phyloP scores from a whole-genome alignment of 148 eudicot species.

The Persicaria tinctoria region DNA sequence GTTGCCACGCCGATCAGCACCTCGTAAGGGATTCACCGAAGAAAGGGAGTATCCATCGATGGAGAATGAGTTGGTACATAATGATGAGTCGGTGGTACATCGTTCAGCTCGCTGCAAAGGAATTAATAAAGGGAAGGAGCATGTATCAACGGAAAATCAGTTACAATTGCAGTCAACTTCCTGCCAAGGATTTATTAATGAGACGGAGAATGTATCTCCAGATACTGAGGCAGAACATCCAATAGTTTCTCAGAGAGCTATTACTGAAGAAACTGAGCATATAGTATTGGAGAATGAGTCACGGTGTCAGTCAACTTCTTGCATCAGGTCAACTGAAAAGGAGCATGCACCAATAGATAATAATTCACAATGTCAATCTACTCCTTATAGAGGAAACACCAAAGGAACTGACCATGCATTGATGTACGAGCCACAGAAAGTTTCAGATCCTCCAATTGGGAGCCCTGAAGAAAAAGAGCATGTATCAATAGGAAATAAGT shows the following conservation, averaged over 20 bases:
- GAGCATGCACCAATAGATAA: neutral
- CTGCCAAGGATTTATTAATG: neutral
- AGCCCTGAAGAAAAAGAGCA: neutral
- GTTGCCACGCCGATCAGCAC: conserved; percentile 12
- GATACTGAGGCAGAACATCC: neutral
- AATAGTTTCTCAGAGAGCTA: neutral
- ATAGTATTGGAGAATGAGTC: neutral
- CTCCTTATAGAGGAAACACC: neutral
- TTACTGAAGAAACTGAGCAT: neutral
- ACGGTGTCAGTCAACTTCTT: neutral
- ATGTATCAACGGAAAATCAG: neutral
- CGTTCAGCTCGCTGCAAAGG: conserved; percentile 6
- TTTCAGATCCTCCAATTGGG: neutral
- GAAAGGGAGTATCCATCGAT: conserved; percentile 27
- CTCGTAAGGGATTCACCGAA: conserved; percentile 18
- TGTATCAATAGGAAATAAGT: neutral
- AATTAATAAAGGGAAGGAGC: neutral
- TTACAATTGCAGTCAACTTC: neutral
- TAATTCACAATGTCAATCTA: neutral
- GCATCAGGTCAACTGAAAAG: neutral
- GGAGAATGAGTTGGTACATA: conserved; percentile 22
- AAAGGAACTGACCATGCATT: neutral
- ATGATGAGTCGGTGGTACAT: conserved; percentile 16
- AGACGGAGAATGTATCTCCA: neutral
- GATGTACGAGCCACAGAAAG: neutral